phyloP scores from a whole-genome alignment of 352 stramenopile genomes.

The Phytophthora syringae region DNA sequence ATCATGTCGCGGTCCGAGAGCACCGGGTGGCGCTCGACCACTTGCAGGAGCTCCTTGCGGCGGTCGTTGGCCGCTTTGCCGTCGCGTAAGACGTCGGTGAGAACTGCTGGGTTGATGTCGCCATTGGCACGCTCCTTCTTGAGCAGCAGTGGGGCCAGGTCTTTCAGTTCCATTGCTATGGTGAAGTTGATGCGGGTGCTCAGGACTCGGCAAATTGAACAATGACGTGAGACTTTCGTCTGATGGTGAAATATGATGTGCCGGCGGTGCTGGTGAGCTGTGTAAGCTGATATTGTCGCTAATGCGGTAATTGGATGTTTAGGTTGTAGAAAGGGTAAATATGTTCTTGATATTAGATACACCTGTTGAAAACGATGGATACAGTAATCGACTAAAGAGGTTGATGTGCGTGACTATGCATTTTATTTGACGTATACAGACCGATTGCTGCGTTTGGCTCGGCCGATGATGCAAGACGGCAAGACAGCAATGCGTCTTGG shows the following conservation, averaged over 20 bases:
- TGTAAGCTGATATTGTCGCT: neutral
- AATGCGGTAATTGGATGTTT: neutral
- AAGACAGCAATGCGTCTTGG: neutral
- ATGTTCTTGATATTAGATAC: neutral
- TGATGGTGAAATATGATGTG: slow-evolving; percentile 10
- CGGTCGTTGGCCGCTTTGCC: slow-evolving; percentile 41
- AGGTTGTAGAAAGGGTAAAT: neutral
- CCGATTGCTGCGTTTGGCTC: neutral
- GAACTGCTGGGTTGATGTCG: slow-evolving; percentile 43
- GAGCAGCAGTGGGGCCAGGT: slow-evolving; percentile 61
- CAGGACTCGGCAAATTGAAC: slow-evolving; percentile 13
- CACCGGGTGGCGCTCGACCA: slow-evolving; percentile 20
- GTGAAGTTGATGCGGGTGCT: neutral
- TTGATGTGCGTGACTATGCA: slow-evolving; percentile 4
- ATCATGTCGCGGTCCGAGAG: slow-evolving; percentile 30
- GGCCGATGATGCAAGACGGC: neutral
- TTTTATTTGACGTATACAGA: slow-evolving; percentile 20
- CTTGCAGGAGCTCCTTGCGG: slow-evolving; percentile 45
- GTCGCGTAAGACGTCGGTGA: slow-evolving; percentile 45
- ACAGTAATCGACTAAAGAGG: neutral
- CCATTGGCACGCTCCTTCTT: slow-evolving; percentile 63
- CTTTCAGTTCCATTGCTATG: slow-evolving; percentile 56
- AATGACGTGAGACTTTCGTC: slow-evolving; percentile 11
- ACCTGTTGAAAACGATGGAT: neutral
- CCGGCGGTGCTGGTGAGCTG: neutral